phyloP scores from a whole-genome alignment of 352 stramenopile species.

The Phytophthora boehmeriae region DNA sequence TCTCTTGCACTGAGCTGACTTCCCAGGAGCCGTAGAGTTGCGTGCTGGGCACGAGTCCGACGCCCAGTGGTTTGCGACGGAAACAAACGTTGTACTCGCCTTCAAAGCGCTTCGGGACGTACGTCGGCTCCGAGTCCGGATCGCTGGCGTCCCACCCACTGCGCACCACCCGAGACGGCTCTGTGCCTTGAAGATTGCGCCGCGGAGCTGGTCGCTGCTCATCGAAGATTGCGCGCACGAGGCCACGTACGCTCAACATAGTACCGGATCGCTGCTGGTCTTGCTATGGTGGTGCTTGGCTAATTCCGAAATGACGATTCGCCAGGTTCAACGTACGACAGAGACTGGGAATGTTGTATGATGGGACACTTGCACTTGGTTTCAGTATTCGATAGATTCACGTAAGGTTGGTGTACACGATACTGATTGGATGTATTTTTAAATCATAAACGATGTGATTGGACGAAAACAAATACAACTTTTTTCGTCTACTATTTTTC shows the following conservation, averaged over 20 bases:
- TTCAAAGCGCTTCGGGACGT: constrained; percentile 53
- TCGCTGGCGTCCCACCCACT: constrained; percentile 28
- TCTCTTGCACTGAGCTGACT: constrained; percentile 54
- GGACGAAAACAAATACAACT: no score
- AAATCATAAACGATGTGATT: no score
- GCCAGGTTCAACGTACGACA: not conserved
- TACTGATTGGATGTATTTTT: no score
- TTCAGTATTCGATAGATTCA: no score
- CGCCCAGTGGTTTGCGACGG: constrained; percentile 61
- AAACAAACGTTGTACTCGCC: constrained; percentile 80
- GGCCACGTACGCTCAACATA: constrained; percentile 38
- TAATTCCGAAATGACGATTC: constrained; percentile 1
- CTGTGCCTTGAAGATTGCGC: no score
- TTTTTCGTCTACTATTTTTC: no score
- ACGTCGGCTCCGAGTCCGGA: constrained; percentile 34
- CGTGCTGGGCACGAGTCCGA: constrained; percentile 79
- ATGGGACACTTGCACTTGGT: not conserved
- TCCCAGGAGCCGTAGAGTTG: constrained; percentile 85
- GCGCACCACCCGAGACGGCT: no score
- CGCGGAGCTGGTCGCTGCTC: constrained; percentile 18
- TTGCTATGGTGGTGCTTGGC: not conserved
- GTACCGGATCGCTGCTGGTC: not conserved
- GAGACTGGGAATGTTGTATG: no score
- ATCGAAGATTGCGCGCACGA: constrained; percentile 49
- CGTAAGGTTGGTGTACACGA: no score